phyloP scores from a whole-genome alignment of 2,329 filamentous ascomycete genomes.

The Herpotrichia juniperi region DNA sequence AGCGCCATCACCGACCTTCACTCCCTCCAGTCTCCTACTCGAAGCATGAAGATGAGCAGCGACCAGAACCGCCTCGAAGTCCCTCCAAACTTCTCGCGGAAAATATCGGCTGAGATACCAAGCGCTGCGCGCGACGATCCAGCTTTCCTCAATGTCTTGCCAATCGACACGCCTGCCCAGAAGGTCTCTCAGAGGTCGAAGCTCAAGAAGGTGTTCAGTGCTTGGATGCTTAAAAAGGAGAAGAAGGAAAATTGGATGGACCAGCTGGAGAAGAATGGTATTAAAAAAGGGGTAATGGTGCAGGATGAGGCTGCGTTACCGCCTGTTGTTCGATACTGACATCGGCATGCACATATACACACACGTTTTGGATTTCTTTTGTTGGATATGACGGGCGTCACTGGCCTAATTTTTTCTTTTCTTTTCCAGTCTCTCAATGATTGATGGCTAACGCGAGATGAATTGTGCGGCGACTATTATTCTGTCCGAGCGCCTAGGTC shows the following conservation, averaged over 20 bases:
- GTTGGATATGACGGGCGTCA: background rate
- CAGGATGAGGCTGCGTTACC: slow-evolving; percentile 34
- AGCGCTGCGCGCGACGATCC: slow-evolving; percentile 7
- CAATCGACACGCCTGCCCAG: slow-evolving; percentile 2
- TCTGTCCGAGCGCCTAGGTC: too few relatives aligned
- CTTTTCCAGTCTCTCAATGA: background rate
- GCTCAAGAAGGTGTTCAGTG: slow-evolving; percentile 42
- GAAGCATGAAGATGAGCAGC: slow-evolving; percentile 28
- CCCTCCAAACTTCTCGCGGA: slow-evolving; percentile 37
- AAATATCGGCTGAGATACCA: slow-evolving; percentile 36
- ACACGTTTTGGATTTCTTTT: slow-evolving; percentile 1
- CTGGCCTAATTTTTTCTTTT: background rate
- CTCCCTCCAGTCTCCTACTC: too few relatives aligned
- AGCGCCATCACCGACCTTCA: slow-evolving; percentile 16
- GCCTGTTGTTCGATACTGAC: slow-evolving; percentile 43
- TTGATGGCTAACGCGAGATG: too few relatives aligned
- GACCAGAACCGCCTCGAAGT: slow-evolving; percentile 26
- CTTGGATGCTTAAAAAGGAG: slow-evolving; percentile 45
- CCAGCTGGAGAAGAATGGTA: slow-evolving; percentile 46
- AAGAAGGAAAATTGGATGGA: slow-evolving; percentile 51
- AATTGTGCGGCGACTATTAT: too few relatives aligned
- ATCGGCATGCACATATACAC: too few relatives aligned
- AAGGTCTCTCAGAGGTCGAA: slow-evolving; percentile 38
- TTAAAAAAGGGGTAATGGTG: slow-evolving; percentile 47
- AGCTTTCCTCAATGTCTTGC: slow-evolving; percentile 9